phyloP scores from a whole-genome alignment of 257 asterid species.

The Marsdenia floribunda region DNA sequence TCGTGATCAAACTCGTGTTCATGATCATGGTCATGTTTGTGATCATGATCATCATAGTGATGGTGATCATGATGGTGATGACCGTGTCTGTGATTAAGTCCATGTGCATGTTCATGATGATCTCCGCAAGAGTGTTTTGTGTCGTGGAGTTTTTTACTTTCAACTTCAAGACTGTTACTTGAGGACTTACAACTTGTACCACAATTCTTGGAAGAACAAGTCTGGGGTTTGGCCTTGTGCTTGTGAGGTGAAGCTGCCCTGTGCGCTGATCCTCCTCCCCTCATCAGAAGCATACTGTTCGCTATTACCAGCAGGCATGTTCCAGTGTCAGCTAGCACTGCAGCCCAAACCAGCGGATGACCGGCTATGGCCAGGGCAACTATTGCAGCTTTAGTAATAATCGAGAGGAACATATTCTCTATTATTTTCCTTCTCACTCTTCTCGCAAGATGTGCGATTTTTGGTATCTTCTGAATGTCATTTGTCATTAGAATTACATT shows the following conservation, averaged over 20 bases:
- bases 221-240: constrained; percentile 14
- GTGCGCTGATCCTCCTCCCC: constrained; percentile 19
- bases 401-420: constrained; percentile 54
- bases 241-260: constrained; percentile 11
- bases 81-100: background rate
- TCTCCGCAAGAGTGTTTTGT: constrained; percentile 14
- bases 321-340: constrained; percentile 69
- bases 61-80: constrained; percentile 11
- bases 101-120: background rate
- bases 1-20: too few relatives aligned
- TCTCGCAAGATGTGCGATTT: constrained; percentile 46
- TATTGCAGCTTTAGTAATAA: constrained; percentile 53
- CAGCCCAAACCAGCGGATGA: constrained; percentile 88
- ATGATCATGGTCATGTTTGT: too few relatives aligned
- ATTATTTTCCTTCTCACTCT: constrained; percentile 45
- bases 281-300: constrained; percentile 70
- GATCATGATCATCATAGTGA: background rate
- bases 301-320: constrained; percentile 76
- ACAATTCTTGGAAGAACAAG: constrained; percentile 22
- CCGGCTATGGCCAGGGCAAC: constrained; percentile 72
- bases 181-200: constrained; percentile 6
- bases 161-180: constrained; percentile 10
- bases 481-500: constrained; percentile 69
- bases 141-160: constrained; percentile 1
- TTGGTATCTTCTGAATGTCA: constrained; percentile 61